Conservation (phyloP, 352 stramenopile species). For the Phytopythium oedochilum region DNA sequence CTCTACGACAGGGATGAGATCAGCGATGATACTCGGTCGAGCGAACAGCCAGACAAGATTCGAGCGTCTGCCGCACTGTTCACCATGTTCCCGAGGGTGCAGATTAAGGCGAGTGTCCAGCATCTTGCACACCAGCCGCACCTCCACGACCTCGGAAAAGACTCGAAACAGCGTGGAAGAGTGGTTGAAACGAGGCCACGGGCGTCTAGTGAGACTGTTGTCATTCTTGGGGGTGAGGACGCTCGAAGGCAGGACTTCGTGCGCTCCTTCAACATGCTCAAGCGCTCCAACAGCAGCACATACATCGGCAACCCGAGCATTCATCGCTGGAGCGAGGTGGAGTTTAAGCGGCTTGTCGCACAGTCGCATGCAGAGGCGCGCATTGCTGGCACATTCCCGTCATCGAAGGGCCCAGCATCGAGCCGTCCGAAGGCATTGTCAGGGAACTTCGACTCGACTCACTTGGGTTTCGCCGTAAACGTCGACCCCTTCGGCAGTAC, state of each 20-base stretch:
- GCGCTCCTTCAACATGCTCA: slow-evolving; percentile 42
- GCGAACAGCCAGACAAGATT: slow-evolving; percentile 49
- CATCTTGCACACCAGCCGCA: slow-evolving; percentile 69
- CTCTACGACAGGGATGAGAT: slow-evolving; percentile 81
- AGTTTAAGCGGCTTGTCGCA: slow-evolving; percentile 71
- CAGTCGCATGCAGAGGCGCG: slow-evolving; percentile 55
- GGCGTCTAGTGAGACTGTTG: slow-evolving; percentile 57
- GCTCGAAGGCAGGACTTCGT: slow-evolving; percentile 17
- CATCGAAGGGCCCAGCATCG: slow-evolving; percentile 11
- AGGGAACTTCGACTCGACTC: slow-evolving; percentile 49
- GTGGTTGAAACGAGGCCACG: slow-evolving; percentile 27
- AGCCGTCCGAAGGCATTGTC: slow-evolving; percentile 52
- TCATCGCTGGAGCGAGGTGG: slow-evolving; percentile 62
- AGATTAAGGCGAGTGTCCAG: slow-evolving; percentile 78
- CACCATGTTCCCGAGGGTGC: slow-evolving; percentile 83
- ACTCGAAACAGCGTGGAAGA: slow-evolving; percentile 28
- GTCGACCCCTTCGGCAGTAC: slow-evolving; percentile 40
- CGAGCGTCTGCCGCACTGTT: slow-evolving; percentile 47
- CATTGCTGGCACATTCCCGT: slow-evolving; percentile 31
- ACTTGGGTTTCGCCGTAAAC: slow-evolving; percentile 42
- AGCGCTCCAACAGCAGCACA: slow-evolving; percentile 62
- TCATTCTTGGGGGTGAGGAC: slow-evolving; percentile 29
- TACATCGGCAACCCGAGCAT: slow-evolving; percentile 66
- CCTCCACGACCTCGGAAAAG: slow-evolving; percentile 41
- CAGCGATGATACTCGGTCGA: slow-evolving; percentile 55